Conservation (phyloP, 176 grass and related monocot genomes). For the Guadua angustifolia region DNA sequence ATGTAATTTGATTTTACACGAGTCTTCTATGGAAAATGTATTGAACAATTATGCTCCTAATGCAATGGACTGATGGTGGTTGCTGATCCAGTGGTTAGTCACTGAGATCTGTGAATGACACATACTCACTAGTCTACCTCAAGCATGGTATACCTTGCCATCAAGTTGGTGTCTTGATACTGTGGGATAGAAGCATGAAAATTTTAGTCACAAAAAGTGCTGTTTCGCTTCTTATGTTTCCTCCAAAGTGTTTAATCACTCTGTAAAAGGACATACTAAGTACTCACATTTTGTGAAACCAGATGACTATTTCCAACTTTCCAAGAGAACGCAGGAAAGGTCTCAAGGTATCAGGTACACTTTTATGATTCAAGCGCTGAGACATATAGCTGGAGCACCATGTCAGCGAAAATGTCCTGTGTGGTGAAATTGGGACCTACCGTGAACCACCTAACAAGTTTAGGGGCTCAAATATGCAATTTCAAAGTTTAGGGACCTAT, state of each 20-base stretch:
- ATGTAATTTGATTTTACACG: constrained; percentile 20
- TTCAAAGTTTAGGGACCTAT: too few relatives aligned
- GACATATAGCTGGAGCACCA: background rate
- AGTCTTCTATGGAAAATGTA: background rate
- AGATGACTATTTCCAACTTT: constrained; percentile 15
- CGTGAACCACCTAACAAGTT: too few relatives aligned
- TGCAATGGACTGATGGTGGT: constrained; percentile 1
- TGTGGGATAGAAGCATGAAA: constrained; percentile 8
- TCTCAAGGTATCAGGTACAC: background rate
- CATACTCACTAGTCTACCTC: background rate
- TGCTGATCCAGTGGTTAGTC: constrained; percentile 11
- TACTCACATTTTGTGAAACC: background rate
- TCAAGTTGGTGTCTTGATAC: background rate
- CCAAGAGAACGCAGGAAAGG: background rate
- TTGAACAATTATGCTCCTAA: constrained; percentile 18
- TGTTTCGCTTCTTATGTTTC: constrained; percentile 9
- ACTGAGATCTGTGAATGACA: background rate
- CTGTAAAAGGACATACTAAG: background rate
- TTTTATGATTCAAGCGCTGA: background rate
- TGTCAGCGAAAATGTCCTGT: background rate
- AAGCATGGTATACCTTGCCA: constrained; percentile 22
- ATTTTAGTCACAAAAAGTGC: background rate
- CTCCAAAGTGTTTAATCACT: background rate
- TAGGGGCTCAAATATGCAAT: too few relatives aligned
- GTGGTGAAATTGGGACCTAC: background rate